phyloP scores from a whole-genome alignment of 2,329 filamentous ascomycete genomes.

The Conoideocrella luteorostrata region DNA sequence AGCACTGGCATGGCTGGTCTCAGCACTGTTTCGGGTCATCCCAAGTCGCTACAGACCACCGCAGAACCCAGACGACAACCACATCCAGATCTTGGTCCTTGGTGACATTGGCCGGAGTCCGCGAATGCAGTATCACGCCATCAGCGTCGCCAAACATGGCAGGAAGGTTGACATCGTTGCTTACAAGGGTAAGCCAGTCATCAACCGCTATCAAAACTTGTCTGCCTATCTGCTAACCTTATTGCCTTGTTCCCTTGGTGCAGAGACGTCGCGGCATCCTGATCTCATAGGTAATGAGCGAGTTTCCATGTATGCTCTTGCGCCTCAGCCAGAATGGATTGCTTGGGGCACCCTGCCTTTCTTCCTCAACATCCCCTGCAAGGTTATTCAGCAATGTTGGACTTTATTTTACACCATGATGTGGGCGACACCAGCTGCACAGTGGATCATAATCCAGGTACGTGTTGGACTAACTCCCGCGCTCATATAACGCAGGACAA shows the following conservation, averaged over 20 bases:
- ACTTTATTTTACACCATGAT: constrained; percentile 65
- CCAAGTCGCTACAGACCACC: constrained; percentile 31
- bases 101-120: constrained; percentile 94
- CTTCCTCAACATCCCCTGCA: constrained; percentile 69
- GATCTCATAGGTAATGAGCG: constrained; percentile 62
- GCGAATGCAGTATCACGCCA: constrained; percentile 96
- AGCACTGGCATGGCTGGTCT: constrained; percentile 17
- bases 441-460: constrained; percentile 82
- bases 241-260: neutral
- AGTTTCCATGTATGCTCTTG: constrained; percentile 66
- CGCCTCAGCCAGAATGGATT: constrained; percentile 59
- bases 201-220: too few relatives aligned
- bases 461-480: constrained; percentile 7
- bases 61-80: constrained; percentile 30
- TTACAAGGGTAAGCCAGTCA: constrained; percentile 61
- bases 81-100: constrained; percentile 78
- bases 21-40: constrained; percentile 17
- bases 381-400: constrained; percentile 76
- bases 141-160: constrained; percentile 81
- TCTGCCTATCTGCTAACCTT: neutral
- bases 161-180: constrained; percentile 79
- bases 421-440: constrained; percentile 66
- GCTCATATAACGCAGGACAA: neutral
- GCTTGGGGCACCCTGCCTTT: constrained; percentile 69
- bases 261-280: constrained; percentile 75